Base-by-base conservation (phyloP, 495 filamentous ascomycete genomes). In the Podospora tetraspora region DNA sequence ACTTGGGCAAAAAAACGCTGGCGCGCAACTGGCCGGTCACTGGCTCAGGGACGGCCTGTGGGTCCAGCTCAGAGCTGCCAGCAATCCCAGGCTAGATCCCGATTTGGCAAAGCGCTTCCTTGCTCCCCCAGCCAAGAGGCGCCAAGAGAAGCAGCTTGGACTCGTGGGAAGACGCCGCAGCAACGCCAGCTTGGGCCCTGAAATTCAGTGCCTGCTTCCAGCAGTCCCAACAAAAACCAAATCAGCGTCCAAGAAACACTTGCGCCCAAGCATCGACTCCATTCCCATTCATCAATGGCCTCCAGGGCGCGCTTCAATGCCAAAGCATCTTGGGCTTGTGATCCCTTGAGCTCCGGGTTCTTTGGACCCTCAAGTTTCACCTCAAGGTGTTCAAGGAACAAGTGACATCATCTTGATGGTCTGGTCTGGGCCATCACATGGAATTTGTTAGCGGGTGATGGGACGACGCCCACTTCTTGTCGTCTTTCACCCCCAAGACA, bases 1-100 rank as follows among this genome's bases (percentile, higher is more conserved):
- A 79, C 75, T 75, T 68, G 71, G 68, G 69, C 62, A 69, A 78
- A 77, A 79, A 77, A 66, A 74, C 71, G 24, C n/a, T 25, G 57
- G 60, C 63, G 34, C 61, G 57, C 62, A 43, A 76, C 72, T 79
- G 72, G 77, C 59, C 63, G 27, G 27, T 6, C 27, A 66, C 69
- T 73, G 70, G 29, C 64, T 59, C 62, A 69, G 72, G 69, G 67
- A 68, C 72, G 69, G 22, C 24, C 21, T 13, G 32, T 24, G 43
- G 21, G 43, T 30, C 57, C 58, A 52, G 30, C 57, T 29, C 23
- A 16, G 16, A 60, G 63, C 61, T 74, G 63, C 70, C 72, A 74
- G 70, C 67, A 63, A 61, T 63, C 58, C 63, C 68, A 66, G 59
- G 68, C 69, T 69, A 66, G 60, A 30, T 24, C 68, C 73, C 64